Conservation (phyloP, 2,329 filamentous ascomycete genomes). For the Tolypocladium amazonense region DNA sequence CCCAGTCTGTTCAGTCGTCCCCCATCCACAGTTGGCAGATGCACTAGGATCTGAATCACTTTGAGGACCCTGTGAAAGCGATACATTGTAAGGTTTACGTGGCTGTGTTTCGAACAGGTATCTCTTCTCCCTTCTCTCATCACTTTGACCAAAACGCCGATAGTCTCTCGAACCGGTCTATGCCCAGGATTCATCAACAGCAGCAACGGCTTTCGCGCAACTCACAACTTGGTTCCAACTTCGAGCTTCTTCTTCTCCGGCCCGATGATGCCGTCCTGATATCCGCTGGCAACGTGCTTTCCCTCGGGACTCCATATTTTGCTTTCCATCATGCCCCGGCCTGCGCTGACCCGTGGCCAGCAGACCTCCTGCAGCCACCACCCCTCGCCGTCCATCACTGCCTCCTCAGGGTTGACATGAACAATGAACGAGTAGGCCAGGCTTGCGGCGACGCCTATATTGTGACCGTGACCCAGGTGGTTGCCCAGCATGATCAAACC, state of each 20-base stretch:
- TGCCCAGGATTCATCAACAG: background rate
- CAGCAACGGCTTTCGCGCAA: background rate
- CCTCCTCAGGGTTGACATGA: conserved; percentile 36
- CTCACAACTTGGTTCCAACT: conserved; percentile 14
- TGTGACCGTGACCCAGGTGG: conserved; percentile 34
- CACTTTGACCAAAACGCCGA: background rate
- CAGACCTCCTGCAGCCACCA: conserved; percentile 46
- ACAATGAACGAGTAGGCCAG: conserved; percentile 42
- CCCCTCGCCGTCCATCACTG: conserved; percentile 32
- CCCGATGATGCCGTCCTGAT: conserved; percentile 39
- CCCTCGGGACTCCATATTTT: conserved; percentile 44
- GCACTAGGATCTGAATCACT: background rate
- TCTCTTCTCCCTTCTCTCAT: background rate
- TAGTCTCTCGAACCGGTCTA: background rate
- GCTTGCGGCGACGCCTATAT: conserved; percentile 30
- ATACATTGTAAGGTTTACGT: background rate
- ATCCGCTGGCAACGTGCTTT: conserved; percentile 41
- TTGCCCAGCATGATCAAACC: conserved; percentile 40
- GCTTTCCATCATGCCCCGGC: conserved; percentile 34
- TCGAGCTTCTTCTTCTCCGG: conserved; percentile 13
- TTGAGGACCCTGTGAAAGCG: background rate
- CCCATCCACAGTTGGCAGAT: background rate
- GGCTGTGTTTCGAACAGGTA: background rate
- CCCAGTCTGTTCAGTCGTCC: background rate
- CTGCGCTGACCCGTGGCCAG: conserved; percentile 36